Evolutionary conservation across 1,284 basidiomycete genomes (phyloP).

Genomic region (Cryptococcus maquisensis): DNA sequence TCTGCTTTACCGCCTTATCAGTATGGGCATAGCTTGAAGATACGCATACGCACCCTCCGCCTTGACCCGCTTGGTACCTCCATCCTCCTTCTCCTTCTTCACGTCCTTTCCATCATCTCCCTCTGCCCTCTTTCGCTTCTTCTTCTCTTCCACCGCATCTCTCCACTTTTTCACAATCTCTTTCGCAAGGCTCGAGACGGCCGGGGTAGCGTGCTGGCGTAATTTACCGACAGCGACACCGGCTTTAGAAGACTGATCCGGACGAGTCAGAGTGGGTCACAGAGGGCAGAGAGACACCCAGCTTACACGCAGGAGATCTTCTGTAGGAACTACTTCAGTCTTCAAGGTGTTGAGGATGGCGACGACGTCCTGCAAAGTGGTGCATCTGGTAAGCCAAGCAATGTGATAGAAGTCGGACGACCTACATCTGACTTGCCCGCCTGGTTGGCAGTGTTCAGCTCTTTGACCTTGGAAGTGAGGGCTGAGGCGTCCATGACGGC

Average conservation of each 20-base stretch:
- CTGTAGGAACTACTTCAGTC: slow-evolving; percentile 73
- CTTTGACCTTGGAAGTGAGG: slow-evolving; percentile 31
- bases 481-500: slow-evolving; percentile 31
- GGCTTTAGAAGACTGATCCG: slow-evolving; percentile 61
- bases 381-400: no score
- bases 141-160: slow-evolving; percentile 71
- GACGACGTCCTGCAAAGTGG: slow-evolving; percentile 61
- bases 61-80: slow-evolving; percentile 32
- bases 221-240: slow-evolving; percentile 91
- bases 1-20: slow-evolving; percentile 2
- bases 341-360: slow-evolving; percentile 69
- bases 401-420: neutral
- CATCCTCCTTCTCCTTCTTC: slow-evolving; percentile 24
- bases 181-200: slow-evolving; percentile 78
- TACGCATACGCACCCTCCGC: slow-evolving; percentile 24
- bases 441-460: slow-evolving; percentile 60
- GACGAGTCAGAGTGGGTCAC: neutral
- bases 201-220: slow-evolving; percentile 65
- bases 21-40: neutral
- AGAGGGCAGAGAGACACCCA: slow-evolving; percentile 45
- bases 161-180: slow-evolving; percentile 93
- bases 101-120: slow-evolving; percentile 25
- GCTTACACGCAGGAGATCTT: slow-evolving; percentile 74
- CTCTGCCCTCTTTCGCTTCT: slow-evolving; percentile 50
- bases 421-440: slow-evolving; percentile 71